Evolutionary conservation across 169 alveolate genomes (phyloP), one percentile per base, ranked within the genome.

Genomic region (Plasmodium billcollinsi): DNA sequence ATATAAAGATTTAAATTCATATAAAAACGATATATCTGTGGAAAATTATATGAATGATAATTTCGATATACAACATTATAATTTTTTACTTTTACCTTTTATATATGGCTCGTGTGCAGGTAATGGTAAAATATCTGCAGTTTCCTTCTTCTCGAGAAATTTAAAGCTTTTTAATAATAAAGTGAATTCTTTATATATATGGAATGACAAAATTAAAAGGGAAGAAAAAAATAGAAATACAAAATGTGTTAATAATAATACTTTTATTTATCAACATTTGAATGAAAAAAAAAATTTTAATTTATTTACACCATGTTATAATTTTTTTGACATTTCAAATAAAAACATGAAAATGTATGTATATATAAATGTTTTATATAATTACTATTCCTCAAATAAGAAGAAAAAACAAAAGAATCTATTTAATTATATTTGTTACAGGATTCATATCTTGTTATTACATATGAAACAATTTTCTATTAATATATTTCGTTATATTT

Each of bases 71-170:
- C 61, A 76, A 15, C 89, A 76, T 56, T 76, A 63, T 43, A 24
- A 76, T 24, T 76, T 62, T 65, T 65, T 76, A 43, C 50, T 76
- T 11, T 49, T 76, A 1, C 89, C 89, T 7, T 15, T 76, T 11
- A 76, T 76, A 9, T 76, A 76, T 76, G 89, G 89, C 4, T 76
- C 89, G 2, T 63, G 89, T 76, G 89, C 62, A 15, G 89, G 89
- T 0, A 15, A 49, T 8, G 89, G 89, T 0, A 20, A 58, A 15
- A 76, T 76, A 3, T 76, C 89, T 7, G 89, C 89, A n/a, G 2
- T 76, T 1, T 76, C 89, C n/a, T 76, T 76, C 52, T 76, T 76
- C 9, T 76, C 76, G 14, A 52, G 89, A 39, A 76, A 76, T 52
- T 52, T 76, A 33, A 76, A 76, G 18, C 58, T 76, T 29, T n/a